Percentiles rank a stretch among this genome's conserved stretches.
Evolutionary conservation across 2,329 filamentous ascomycete species (phyloP).

Genomic region (Trichoderma arundinaceum): DNA sequence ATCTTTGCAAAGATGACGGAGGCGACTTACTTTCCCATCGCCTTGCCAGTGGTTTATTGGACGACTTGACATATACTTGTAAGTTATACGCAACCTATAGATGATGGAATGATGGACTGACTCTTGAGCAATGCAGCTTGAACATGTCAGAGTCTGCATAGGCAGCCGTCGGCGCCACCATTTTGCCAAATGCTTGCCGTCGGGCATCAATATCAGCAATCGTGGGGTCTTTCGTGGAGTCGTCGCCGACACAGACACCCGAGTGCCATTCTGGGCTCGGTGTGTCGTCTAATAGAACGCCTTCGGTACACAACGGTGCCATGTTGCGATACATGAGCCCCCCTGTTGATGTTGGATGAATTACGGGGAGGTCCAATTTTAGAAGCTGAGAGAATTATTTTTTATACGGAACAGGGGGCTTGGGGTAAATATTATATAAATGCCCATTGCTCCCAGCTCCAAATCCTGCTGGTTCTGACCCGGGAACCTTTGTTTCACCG

Average conservation of each 20-base stretch:
- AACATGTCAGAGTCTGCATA: constrained; percentile 19
- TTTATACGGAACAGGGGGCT: neutral
- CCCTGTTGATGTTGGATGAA: neutral
- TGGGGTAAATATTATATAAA: neutral
- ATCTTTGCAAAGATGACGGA: neutral
- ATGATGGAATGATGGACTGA: neutral
- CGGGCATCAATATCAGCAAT: constrained; percentile 17
- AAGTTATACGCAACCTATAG: neutral
- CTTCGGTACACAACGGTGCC: neutral
- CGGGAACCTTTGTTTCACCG: neutral
- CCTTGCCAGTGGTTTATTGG: constrained; percentile 76
- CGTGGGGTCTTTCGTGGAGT: neutral
- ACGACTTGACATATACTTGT: constrained; percentile 37
- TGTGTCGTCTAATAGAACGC: neutral
- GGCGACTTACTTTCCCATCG: constrained; percentile 78
- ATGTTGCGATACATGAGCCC: neutral
- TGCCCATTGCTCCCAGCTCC: neutral
- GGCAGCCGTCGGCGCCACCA: constrained; percentile 14
- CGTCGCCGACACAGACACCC: neutral
- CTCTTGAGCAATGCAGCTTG: constrained; percentile 8
- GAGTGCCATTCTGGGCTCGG: constrained; percentile 9
- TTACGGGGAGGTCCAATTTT: neutral
- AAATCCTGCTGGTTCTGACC: neutral
- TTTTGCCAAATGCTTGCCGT: neutral
- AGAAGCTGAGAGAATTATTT: neutral